Conservation (phyloP, 1,139 yeast genomes). For the Candida neerlandica region DNA sequence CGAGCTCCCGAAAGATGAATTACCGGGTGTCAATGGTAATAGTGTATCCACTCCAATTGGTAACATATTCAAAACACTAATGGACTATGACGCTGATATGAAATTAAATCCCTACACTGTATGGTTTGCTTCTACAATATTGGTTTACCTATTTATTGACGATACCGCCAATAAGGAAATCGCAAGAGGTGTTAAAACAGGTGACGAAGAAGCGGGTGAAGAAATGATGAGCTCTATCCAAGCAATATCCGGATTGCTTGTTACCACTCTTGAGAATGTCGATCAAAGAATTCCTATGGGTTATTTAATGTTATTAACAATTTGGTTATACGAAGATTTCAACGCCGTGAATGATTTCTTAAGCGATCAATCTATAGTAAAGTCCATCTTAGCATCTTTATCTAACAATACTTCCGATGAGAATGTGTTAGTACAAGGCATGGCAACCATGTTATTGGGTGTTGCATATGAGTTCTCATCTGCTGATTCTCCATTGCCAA, state of each 20-base stretch:
- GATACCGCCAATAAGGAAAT: slow-evolving; percentile 56
- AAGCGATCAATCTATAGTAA: slow-evolving; percentile 64
- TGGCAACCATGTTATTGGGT: slow-evolving; percentile 74
- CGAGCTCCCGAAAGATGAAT: slow-evolving; percentile 11
- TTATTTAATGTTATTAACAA: slow-evolving; percentile 71
- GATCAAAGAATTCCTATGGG: slow-evolving; percentile 83
- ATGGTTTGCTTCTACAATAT: slow-evolving; percentile 79
- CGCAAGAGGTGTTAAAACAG: slow-evolving; percentile 61
- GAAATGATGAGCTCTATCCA: slow-evolving; percentile 77
- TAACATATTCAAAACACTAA: slow-evolving; percentile 67
- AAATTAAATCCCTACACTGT: slow-evolving; percentile 81
- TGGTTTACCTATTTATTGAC: slow-evolving; percentile 64
- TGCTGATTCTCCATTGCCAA: slow-evolving; percentile 66
- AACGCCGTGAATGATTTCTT: slow-evolving; percentile 77
- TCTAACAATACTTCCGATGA: slow-evolving; percentile 63
- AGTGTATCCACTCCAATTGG: slow-evolving; percentile 31
- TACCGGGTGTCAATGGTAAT: slow-evolving; percentile 12
- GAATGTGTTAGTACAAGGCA: slow-evolving; percentile 68
- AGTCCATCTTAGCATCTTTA: slow-evolving; percentile 67
- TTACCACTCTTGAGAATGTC: slow-evolving; percentile 60
- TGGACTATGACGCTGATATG: slow-evolving; percentile 77
- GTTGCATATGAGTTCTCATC: slow-evolving; percentile 81
- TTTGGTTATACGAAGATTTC: slow-evolving; percentile 80
- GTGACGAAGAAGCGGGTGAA: slow-evolving; percentile 68
- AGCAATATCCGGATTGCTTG: slow-evolving; percentile 75